These are phyloP conservation scores for Epichloe festucae DNA, from an alignment of 2,329 filamentous ascomycete species.

Conservation along the genomic window DNA sequence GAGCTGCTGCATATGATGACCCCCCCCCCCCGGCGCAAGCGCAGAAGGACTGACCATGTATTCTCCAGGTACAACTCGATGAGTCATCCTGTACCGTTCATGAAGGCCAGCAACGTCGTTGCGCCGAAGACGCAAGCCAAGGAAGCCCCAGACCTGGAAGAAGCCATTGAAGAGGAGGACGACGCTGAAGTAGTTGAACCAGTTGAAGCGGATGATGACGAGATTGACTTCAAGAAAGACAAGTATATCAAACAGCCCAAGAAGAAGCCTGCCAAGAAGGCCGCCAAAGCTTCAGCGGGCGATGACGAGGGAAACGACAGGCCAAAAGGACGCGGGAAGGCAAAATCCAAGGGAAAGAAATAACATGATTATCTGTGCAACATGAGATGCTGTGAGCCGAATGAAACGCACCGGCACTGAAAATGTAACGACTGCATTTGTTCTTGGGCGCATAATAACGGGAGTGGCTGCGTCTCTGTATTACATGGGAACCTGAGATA, in stretches of 20 bases:
- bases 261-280: slow-evolving; percentile 39
- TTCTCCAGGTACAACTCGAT: slow-evolving; percentile 64
- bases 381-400: background rate
- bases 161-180: slow-evolving; percentile 88
- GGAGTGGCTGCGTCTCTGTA: background rate
- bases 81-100: slow-evolving; percentile 85
- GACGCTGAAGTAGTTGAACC: slow-evolving; percentile 49
- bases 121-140: slow-evolving; percentile 58
- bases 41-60: slow-evolving; percentile 1
- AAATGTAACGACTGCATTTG: background rate
- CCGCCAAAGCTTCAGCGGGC: slow-evolving; percentile 33
- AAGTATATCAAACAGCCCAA: slow-evolving; percentile 94
- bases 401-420: background rate
- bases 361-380: slow-evolving; percentile 6
- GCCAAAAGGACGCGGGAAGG: slow-evolving; percentile 33
- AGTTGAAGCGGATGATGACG: slow-evolving; percentile 54
- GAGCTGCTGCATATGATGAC: background rate
- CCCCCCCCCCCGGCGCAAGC: background rate
- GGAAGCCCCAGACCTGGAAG: slow-evolving; percentile 86
- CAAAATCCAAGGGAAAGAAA: slow-evolving; percentile 35
- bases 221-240: slow-evolving; percentile 79
- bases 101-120: slow-evolving; percentile 72
- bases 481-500: background rate
- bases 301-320: slow-evolving; percentile 40
- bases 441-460: background rate